Percentiles rank a stretch among this genome's conserved stretches.
Evolutionary conservation across 2,329 filamentous ascomycete genomes (phyloP).

Genomic region (Paraphaeosphaeria sporulosa): DNA sequence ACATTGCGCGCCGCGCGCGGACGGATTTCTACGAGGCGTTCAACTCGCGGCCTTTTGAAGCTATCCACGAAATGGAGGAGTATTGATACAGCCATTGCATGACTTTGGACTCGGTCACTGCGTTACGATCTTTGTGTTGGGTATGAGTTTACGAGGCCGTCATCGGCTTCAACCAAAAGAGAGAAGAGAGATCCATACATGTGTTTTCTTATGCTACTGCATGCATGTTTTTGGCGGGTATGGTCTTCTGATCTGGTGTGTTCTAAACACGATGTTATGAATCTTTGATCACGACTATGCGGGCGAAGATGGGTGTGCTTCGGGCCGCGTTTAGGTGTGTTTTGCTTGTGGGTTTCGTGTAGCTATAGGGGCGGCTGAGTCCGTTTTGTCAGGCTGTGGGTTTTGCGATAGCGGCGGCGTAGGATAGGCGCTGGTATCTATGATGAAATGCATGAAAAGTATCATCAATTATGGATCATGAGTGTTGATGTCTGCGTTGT

Average conservation of each 20-base stretch:
- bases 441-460: neutral
- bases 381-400: neutral
- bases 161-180: neutral
- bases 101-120: neutral
- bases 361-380: neutral
- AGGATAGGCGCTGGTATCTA: neutral
- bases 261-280: neutral
- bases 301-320: neutral
- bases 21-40: neutral
- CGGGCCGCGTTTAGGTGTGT: too few species aligned
- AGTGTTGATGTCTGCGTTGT: too few species aligned
- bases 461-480: too few species aligned
- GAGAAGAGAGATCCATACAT: neutral
- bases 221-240: constrained; percentile 1
- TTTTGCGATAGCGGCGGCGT: neutral
- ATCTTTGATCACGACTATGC: neutral
- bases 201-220: neutral
- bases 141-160: neutral
- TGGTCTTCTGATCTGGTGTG: neutral
- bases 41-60: neutral
- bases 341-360: neutral
- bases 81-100: neutral
- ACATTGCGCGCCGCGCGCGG: neutral
- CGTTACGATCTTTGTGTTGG: neutral
- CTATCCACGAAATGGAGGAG: neutral